Evolutionary conservation across 129 eudicot genomes (phyloP).

Genomic region (Saposhnikovia divaricata): DNA sequence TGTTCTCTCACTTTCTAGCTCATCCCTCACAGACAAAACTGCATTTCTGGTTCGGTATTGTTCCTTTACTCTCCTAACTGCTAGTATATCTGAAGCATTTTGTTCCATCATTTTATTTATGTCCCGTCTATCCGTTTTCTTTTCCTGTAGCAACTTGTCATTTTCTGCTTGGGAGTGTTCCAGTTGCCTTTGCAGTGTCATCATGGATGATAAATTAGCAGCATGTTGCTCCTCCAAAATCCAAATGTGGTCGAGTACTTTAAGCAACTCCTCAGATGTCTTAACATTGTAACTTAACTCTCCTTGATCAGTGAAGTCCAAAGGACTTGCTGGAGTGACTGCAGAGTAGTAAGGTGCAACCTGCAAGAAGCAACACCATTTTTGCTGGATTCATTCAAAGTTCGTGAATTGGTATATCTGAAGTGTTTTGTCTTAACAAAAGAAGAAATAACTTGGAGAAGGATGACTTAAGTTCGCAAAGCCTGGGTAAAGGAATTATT

Average conservation of each 20-base stretch:
- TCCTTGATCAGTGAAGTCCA: constrained; percentile 25
- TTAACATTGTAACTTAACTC: constrained; percentile 36
- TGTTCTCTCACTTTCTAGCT: too few relatives aligned
- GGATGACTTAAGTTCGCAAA: too few relatives aligned
- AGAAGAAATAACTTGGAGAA: neutral
- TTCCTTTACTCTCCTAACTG: constrained; percentile 17
- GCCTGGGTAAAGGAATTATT: too few relatives aligned
- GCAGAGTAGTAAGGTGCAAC: constrained; percentile 40
- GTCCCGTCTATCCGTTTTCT: constrained; percentile 38
- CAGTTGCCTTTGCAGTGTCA: constrained; percentile 41
- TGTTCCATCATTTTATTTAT: constrained; percentile 36
- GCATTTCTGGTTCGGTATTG: constrained; percentile 27
- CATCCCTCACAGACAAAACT: too few relatives aligned
- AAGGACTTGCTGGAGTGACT: constrained; percentile 39
- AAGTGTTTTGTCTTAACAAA: neutral
- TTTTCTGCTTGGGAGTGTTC: constrained; percentile 33
- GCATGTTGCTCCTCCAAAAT: constrained; percentile 69
- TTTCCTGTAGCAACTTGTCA: constrained; percentile 45
- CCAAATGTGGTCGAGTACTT: constrained; percentile 65
- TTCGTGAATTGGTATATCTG: neutral
- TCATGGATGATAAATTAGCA: constrained; percentile 34
- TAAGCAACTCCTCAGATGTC: constrained; percentile 62
- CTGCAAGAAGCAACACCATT: constrained; percentile 24
- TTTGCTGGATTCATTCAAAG: neutral
- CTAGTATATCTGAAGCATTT: constrained; percentile 12